A percentile compares a stretch with the other conserved stretches of the same genome.
Evolutionary conservation across 805 yeast species (phyloP).

Genomic region (Yamadazyma ubonensis): DNA sequence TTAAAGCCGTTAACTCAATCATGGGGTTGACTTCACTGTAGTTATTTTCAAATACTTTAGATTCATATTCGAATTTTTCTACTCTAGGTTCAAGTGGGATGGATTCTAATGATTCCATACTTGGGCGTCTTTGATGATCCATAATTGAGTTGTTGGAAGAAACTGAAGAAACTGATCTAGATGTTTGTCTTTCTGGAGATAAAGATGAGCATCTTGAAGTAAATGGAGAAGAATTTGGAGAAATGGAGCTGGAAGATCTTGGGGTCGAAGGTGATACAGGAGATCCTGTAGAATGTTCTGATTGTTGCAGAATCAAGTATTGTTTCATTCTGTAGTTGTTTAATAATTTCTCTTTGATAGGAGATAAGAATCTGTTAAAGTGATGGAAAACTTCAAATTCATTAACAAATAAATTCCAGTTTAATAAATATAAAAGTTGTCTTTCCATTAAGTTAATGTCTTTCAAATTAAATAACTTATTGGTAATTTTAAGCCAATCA

Average conservation of each 20-base stretch:
- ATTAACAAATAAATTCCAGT: conserved; percentile 63
- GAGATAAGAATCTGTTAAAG: conserved; percentile 49
- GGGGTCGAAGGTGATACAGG: too few relatives aligned
- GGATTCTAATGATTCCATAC: conserved; percentile 13
- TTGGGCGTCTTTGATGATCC: conserved; percentile 18
- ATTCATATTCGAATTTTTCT: too few relatives aligned
- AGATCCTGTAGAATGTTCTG: background rate
- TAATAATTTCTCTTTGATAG: conserved; percentile 45
- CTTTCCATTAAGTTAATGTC: conserved; percentile 82
- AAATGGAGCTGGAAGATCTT: background rate
- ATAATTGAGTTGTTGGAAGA: conserved; percentile 5
- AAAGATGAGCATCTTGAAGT: conserved; percentile 3
- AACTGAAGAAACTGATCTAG: conserved; percentile 10
- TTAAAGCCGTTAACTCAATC: conserved; percentile 35
- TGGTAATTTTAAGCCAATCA: conserved; percentile 80
- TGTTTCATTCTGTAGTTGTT: conserved; percentile 32
- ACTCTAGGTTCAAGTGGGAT: conserved; percentile 1
- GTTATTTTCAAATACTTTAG: too few relatives aligned
- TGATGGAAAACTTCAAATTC: conserved; percentile 43
- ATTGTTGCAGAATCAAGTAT: conserved; percentile 13
- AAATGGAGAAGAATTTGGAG: background rate
- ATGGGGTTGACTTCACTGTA: conserved; percentile 31
- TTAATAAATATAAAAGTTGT: conserved; percentile 62
- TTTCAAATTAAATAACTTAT: conserved; percentile 62
- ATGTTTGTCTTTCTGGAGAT: conserved; percentile 5